These are phyloP conservation scores for Euryodendron excelsum DNA, from an alignment of 148 eudicot genomes.

Conservation along the genomic window DNA sequence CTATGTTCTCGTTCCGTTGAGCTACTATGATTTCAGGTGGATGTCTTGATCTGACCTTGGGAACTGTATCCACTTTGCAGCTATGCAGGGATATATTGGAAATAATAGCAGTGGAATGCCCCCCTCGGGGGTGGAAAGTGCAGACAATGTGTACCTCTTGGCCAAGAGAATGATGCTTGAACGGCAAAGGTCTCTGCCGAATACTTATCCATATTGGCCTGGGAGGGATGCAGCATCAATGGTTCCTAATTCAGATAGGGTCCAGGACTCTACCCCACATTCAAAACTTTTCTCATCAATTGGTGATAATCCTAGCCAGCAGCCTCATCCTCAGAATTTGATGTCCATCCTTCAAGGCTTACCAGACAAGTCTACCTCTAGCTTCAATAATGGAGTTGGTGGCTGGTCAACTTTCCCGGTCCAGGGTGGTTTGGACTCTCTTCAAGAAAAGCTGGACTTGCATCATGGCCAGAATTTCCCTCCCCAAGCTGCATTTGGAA, in stretches of 20 bases:
- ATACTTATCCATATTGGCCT: constrained; percentile 59
- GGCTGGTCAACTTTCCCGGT: constrained; percentile 62
- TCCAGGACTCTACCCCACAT: constrained; percentile 48
- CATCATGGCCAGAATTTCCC: constrained; percentile 54
- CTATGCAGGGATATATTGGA: constrained; percentile 63
- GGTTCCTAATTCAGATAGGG: constrained; percentile 45
- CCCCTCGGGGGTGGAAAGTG: constrained; percentile 52
- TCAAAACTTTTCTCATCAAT: constrained; percentile 42
- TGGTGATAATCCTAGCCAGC: constrained; percentile 39
- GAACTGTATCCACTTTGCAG: constrained; percentile 37
- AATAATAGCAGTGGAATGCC: constrained; percentile 42
- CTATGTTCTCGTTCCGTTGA: not conserved
- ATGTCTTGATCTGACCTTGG: constrained; percentile 14
- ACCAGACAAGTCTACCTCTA: constrained; percentile 52
- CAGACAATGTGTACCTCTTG: constrained; percentile 55
- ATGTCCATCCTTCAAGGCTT: constrained; percentile 70
- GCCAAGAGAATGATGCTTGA: constrained; percentile 67
- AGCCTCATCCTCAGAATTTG: constrained; percentile 56
- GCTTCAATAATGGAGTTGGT: constrained; percentile 40
- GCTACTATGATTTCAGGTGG: not conserved
- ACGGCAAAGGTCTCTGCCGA: constrained; percentile 58
- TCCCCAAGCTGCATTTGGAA: constrained; percentile 49
- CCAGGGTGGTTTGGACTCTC: constrained; percentile 53
- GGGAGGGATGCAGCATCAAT: constrained; percentile 47
- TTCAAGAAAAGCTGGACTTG: constrained; percentile 56